phyloP scores from a whole-genome alignment of 257 asterid genomes.

The Leonotis leonurus region DNA sequence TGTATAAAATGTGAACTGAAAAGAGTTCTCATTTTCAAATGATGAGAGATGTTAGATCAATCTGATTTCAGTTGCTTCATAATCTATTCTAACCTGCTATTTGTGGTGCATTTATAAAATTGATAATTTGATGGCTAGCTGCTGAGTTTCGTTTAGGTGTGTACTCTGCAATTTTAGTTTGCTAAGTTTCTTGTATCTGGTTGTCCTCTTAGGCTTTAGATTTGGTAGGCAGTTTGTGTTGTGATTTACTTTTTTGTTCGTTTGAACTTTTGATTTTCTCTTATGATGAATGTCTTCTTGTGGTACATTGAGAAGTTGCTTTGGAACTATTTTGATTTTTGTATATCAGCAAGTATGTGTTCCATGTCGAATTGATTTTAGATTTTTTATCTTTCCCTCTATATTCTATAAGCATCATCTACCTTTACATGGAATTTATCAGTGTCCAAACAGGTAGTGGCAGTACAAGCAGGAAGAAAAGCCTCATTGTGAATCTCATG shows the following conservation, averaged over 20 bases:
- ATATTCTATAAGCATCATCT: conserved; percentile 17
- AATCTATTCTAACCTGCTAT: not conserved
- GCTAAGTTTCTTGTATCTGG: not conserved
- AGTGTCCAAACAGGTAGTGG: conserved; percentile 92
- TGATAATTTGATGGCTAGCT: not conserved
- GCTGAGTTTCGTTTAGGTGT: not conserved
- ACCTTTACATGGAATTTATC: conserved; percentile 38
- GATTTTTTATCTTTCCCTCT: conserved; percentile 11
- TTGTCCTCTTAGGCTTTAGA: not conserved
- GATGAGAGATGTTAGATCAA: not conserved
- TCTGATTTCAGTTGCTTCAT: not conserved
- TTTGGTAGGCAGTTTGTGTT: not conserved
- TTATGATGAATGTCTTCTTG: not conserved
- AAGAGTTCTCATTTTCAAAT: not conserved
- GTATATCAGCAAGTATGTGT: not conserved
- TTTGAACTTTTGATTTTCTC: conserved; percentile 1
- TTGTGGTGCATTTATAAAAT: not conserved
- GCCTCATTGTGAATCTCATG: conserved; percentile 75
- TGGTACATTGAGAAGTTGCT: not conserved
- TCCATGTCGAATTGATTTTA: not conserved
- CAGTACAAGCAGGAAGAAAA: conserved; percentile 69
- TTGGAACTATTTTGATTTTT: conserved; percentile 4
- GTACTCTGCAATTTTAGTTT: not conserved
- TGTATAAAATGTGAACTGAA: not conserved
- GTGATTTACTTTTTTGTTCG: too few species aligned